Conservation (phyloP, 163 green algal genomes). For the Chlamydomonas reinhardtii region DNA sequence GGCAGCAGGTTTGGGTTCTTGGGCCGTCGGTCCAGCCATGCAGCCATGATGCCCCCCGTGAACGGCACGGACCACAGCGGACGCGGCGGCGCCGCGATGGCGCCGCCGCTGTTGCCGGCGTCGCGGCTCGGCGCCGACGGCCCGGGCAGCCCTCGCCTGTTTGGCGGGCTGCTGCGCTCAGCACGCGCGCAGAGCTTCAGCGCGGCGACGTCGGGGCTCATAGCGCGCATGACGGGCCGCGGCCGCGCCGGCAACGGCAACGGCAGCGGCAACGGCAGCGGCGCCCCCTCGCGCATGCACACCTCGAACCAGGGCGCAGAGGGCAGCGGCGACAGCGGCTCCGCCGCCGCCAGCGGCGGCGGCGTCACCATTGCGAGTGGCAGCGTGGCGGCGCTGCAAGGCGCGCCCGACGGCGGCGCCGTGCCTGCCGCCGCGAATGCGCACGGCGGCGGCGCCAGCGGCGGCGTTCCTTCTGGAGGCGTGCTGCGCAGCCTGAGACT, state of each 20-base stretch:
- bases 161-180: not conserved
- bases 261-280: too few species aligned
- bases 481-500: not conserved
- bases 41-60: not conserved
- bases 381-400: too few species aligned
- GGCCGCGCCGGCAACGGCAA: too few species aligned
- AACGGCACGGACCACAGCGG: not conserved
- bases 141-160: constrained; percentile 11
- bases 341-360: not conserved
- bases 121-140: not conserved
- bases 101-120: not conserved
- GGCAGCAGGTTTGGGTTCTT: not conserved
- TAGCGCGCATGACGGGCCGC: not conserved
- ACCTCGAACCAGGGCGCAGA: not conserved
- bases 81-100: not conserved
- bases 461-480: not conserved
- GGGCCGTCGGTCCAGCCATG: not conserved
- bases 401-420: not conserved
- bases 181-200: constrained; percentile 35
- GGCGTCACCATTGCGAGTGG: not conserved
- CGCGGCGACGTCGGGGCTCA: not conserved
- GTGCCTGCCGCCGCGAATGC: not conserved
- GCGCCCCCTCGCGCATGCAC: too few species aligned
- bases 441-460: not conserved
- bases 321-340: not conserved